Conservation (phyloP, 2,329 filamentous ascomycete genomes). For the Helotiales sp. region DNA sequence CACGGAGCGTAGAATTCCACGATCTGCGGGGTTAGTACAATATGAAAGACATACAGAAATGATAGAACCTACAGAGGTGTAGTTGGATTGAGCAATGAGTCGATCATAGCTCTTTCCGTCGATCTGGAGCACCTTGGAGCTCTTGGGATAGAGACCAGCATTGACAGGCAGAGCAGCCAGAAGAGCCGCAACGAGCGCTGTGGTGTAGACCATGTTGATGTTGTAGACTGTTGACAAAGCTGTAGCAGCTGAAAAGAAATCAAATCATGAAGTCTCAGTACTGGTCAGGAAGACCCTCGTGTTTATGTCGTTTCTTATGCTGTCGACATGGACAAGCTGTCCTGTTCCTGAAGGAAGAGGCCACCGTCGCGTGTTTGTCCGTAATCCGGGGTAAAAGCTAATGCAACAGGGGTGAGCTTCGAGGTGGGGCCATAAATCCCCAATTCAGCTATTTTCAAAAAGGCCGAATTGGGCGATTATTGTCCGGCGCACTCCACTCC, state of each 20-base stretch:
- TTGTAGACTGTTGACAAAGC: constrained; percentile 22
- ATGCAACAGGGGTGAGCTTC: background rate
- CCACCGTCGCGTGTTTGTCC: constrained; percentile 22
- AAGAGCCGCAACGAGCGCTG: constrained; percentile 52
- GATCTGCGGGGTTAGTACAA: constrained; percentile 43
- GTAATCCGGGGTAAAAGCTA: constrained; percentile 25
- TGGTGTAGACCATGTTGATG: constrained; percentile 52
- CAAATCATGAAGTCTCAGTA: constrained; percentile 19
- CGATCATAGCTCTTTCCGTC: constrained; percentile 76
- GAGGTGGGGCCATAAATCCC: background rate
- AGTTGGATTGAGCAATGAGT: constrained; percentile 83
- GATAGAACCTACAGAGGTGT: constrained; percentile 86
- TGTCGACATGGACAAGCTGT: constrained; percentile 23
- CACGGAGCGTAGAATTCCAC: constrained; percentile 94
- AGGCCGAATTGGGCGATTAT: background rate
- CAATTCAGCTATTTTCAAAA: constrained; percentile 4
- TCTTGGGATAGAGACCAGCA: constrained; percentile 80
- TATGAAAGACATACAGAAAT: constrained; percentile 2
- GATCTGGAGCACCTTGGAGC: constrained; percentile 82
- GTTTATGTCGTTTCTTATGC: constrained; percentile 1
- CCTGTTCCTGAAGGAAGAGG: constrained; percentile 22
- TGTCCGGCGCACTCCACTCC: background rate
- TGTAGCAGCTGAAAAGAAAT: constrained; percentile 25
- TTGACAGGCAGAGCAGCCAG: constrained; percentile 65
- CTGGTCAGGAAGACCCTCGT: background rate